phyloP scores from a whole-genome alignment of 2,329 filamentous ascomycete species.

The Lizonia empirigonia region DNA sequence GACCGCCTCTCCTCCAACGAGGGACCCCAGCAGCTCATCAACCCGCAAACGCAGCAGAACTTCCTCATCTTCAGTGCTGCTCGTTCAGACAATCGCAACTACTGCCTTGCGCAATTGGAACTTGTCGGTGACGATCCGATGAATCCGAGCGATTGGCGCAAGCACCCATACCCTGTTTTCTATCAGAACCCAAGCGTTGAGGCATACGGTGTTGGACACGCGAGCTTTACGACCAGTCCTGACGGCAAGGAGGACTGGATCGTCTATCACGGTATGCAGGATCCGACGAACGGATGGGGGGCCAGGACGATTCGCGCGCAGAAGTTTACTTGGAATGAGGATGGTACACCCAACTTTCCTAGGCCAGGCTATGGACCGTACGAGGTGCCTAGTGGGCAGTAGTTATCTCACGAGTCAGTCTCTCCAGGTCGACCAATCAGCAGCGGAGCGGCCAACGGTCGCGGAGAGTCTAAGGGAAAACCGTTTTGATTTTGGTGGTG shows the following conservation, averaged over 20 bases:
- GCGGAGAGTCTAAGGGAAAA: too few species aligned
- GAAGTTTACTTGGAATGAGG: conserved; percentile 55
- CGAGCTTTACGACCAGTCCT: conserved; percentile 56
- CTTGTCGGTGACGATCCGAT: conserved; percentile 57
- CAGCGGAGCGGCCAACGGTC: too few species aligned
- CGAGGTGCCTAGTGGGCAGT: conserved; percentile 39
- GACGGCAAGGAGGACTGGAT: conserved; percentile 58
- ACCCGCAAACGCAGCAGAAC: conserved; percentile 53
- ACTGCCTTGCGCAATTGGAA: conserved; percentile 59
- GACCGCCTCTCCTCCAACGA: conserved; percentile 57
- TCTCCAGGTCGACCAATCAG: too few species aligned
- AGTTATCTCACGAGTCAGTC: too few species aligned
- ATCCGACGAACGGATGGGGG: conserved; percentile 55
- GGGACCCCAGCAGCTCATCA: conserved; percentile 57
- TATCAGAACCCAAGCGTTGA: conserved; percentile 54
- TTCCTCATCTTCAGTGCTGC: conserved; percentile 59
- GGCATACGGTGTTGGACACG: conserved; percentile 58
- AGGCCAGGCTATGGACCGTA: conserved; percentile 58
- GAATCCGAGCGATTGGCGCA: conserved; percentile 56
- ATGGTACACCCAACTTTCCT: conserved; percentile 56
- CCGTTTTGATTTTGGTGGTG: too few species aligned
- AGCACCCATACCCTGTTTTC: conserved; percentile 55
- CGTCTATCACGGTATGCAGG: conserved; percentile 59
- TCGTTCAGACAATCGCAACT: conserved; percentile 59
- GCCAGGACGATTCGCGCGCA: conserved; percentile 57